Evolutionary conservation across 768 basidiomycete genomes (phyloP), one percentile per base, ranked within the genome.

Genomic region (Rossbeevera mucosa): DNA sequence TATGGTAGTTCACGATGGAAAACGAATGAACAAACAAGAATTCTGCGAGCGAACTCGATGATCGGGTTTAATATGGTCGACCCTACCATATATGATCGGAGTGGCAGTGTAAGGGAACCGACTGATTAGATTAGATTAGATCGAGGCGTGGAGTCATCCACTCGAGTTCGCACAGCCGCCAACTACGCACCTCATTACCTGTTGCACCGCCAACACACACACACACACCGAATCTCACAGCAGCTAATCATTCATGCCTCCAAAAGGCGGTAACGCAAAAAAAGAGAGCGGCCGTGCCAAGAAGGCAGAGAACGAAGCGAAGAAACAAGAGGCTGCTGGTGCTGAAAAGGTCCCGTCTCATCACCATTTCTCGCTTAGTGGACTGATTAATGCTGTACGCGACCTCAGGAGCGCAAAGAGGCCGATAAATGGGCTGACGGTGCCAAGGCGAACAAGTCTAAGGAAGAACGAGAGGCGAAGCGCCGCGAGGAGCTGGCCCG

Each of bases 281-380:
- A 95, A 95, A 68, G 94, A 95, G 70, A 72, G 82, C 40, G 93
- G 94, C 4, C 72, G 88, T 49, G 87, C 93, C 1, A 94, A 91
- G 73, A 96, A 96, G 69, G 90, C 90, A 22, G 89, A 94, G 64
- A 94, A 92, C 65, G 90, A 91, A 65, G 76, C 80, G 8, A 91
- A 86, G 76, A 94, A 93, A 70, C 78, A 80, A 55, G 81, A 78
- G 6, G 76, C 74, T 4, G 83, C 76, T 0, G 76, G 74, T 11
- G 76, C 75, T 7, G 88, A 82, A 12, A 83, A 79, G 72, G 90
- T 84, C 46, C 44, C 66, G 62, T 49, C 33, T 24, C 21, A 14
- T 52, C 40, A 7, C 30, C 5, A 13, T 53, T 36, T 18, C 13
- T 29, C 51, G 21, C 54, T 21, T 42, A 14, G n/a, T n/a, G n/a